Evolutionary conservation across 169 alveolate genomes (phyloP).

Genomic region (Cryptosporidium xiaoi): DNA sequence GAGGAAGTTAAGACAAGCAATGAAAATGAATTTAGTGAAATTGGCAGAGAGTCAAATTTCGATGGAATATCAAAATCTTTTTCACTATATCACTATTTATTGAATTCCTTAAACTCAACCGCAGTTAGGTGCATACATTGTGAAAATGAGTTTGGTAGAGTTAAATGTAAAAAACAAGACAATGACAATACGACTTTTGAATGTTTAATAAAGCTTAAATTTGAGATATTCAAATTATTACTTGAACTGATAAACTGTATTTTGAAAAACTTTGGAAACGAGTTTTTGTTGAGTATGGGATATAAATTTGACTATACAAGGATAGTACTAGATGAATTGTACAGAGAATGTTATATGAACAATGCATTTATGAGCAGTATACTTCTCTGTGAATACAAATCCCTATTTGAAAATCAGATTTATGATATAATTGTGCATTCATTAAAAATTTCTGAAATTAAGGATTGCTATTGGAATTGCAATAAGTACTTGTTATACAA

Average conservation of each 20-base stretch:
- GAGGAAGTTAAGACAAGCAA: too few species aligned
- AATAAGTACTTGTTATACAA: slow-evolving; percentile 29
- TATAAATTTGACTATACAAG: slow-evolving; percentile 44
- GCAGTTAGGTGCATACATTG: background rate
- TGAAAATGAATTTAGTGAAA: background rate
- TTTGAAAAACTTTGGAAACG: slow-evolving; percentile 42
- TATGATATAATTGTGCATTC: slow-evolving; percentile 29
- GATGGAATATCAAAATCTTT: background rate
- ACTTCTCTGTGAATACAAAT: background rate
- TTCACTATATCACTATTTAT: background rate
- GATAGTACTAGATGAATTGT: slow-evolving; percentile 5
- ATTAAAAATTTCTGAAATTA: background rate
- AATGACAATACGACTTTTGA: background rate
- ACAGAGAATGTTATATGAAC: slow-evolving; percentile 41
- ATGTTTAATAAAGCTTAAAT: background rate
- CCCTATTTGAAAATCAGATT: slow-evolving; percentile 4
- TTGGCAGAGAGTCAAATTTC: background rate
- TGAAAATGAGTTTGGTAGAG: background rate
- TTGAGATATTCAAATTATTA: slow-evolving; percentile 14
- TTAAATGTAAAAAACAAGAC: background rate
- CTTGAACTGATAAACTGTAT: background rate
- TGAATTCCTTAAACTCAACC: background rate
- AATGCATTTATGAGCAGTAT: background rate
- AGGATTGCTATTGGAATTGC: slow-evolving; percentile 17
- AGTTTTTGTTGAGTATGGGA: slow-evolving; percentile 57